Conservation (phyloP, 1,139 yeast species). For the Yamadazyma jaroonii region DNA sequence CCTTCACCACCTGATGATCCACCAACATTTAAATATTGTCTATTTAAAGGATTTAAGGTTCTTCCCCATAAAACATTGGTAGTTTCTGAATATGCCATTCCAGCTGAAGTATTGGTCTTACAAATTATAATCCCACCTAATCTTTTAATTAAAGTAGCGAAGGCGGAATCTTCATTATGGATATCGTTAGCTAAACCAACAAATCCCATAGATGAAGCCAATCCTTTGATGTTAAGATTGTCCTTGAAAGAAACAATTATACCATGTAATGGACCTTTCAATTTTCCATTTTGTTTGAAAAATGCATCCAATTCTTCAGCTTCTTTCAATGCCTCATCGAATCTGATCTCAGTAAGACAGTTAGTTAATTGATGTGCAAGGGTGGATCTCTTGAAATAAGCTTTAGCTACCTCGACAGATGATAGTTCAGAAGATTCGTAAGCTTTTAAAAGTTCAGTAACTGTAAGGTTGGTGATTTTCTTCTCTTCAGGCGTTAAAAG, state of each 20-base stretch:
- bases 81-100: constrained; percentile 16
- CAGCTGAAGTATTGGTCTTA: constrained; percentile 37
- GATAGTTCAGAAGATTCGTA: constrained; percentile 21
- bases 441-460: constrained; percentile 3
- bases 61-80: constrained; percentile 16
- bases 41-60: constrained; percentile 22
- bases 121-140: constrained; percentile 62
- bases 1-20: constrained; percentile 30
- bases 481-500: constrained; percentile 22
- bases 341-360: constrained; percentile 28
- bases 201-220: constrained; percentile 57
- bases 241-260: constrained; percentile 75
- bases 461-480: constrained; percentile 24
- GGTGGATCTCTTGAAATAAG: constrained; percentile 47
- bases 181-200: constrained; percentile 40
- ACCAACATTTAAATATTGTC: constrained; percentile 21
- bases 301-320: constrained; percentile 33
- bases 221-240: constrained; percentile 55
- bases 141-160: constrained; percentile 48
- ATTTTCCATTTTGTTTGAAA: constrained; percentile 46
- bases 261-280: constrained; percentile 75
- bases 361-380: constrained; percentile 33
- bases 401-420: constrained; percentile 43
- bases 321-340: constrained; percentile 29
- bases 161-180: constrained; percentile 47